These are phyloP conservation scores for Urtica urens DNA, from an alignment of 306 rosid genomes.

Conservation along the genomic window DNA sequence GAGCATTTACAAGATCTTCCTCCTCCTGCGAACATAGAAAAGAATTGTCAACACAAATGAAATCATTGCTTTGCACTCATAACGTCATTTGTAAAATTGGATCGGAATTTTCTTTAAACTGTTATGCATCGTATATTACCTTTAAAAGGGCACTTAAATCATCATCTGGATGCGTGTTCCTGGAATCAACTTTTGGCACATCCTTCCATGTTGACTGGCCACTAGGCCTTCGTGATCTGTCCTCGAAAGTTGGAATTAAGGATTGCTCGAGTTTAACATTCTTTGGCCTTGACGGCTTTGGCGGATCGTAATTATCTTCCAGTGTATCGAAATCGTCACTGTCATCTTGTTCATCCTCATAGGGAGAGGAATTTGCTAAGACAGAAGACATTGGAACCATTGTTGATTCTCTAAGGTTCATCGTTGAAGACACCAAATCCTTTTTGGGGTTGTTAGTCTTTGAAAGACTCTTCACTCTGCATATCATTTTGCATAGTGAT, in stretches of 20 bases:
- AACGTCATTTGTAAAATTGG: not conserved
- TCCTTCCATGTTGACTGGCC: constrained; percentile 67
- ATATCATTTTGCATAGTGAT: constrained; percentile 1
- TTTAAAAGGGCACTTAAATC: constrained; percentile 81
- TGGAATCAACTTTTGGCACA: constrained; percentile 51
- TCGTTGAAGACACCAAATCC: constrained; percentile 52
- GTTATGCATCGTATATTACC: constrained; percentile 41
- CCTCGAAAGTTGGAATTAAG: constrained; percentile 35
- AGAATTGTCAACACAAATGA: not conserved
- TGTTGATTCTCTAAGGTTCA: constrained; percentile 78
- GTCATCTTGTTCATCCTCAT: constrained; percentile 64
- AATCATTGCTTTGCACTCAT: not conserved
- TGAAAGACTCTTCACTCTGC: constrained; percentile 91
- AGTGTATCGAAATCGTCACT: constrained; percentile 56
- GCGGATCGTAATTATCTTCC: constrained; percentile 62
- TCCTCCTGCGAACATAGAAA: constrained; percentile 58
- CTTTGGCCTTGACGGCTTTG: constrained; percentile 65
- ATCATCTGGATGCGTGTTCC: constrained; percentile 45
- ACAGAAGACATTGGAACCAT: constrained; percentile 58
- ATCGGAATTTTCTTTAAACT: too few relatives aligned
- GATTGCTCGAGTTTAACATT: constrained; percentile 59
- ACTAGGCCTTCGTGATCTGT: constrained; percentile 52
- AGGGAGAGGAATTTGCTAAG: constrained; percentile 37
- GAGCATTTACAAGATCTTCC: constrained; percentile 96
- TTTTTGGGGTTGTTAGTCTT: constrained; percentile 81